Conservation (phyloP, 192 early-diverging fungal genomes). For the Haplosporangium gracile region DNA sequence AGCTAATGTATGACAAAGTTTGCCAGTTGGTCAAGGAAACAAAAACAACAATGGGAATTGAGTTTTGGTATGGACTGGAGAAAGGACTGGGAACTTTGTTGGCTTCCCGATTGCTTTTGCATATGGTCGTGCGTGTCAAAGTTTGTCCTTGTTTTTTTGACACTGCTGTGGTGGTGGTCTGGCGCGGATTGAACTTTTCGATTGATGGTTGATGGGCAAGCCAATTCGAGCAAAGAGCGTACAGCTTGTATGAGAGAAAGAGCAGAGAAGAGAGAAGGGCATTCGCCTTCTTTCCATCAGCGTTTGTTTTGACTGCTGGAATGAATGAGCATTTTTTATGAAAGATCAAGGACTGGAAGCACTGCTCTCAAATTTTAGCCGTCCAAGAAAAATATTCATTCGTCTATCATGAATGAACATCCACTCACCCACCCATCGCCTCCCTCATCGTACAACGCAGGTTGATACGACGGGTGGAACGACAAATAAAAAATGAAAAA, state of each 20-base stretch:
- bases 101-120: background rate
- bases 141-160: background rate
- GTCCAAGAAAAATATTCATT: background rate
- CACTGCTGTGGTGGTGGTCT: background rate
- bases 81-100: background rate
- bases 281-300: background rate
- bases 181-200: background rate
- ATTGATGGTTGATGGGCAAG: background rate
- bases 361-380: background rate
- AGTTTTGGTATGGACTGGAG: background rate
- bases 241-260: background rate
- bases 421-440: too few species aligned
- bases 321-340: background rate
- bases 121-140: background rate
- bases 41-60: background rate
- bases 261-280: background rate
- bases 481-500: background rate
- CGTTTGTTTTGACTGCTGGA: background rate
- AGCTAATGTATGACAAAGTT: constrained; percentile 11
- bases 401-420: background rate
- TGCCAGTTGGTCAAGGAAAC: background rate
- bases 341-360: background rate
- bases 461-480: background rate
- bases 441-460: background rate
- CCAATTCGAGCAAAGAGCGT: too few species aligned